These are phyloP conservation scores for Penicillium sp. DNA, from an alignment of 2,329 filamentous ascomycete species.

Conservation along the genomic window DNA sequence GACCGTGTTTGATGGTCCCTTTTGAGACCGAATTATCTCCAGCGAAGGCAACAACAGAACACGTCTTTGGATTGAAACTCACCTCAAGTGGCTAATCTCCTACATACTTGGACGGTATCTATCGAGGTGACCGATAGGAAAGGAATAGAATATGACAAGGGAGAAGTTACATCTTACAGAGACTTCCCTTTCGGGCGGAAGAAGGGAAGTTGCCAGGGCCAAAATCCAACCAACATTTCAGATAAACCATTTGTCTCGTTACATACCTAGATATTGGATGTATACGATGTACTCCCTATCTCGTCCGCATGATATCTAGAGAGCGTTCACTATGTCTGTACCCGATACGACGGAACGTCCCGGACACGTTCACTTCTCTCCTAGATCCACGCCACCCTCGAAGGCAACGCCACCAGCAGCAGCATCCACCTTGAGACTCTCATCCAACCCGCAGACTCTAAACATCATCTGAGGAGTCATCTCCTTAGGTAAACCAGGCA, in stretches of 20 bases:
- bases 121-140: neutral
- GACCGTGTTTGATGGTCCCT: neutral
- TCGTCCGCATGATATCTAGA: neutral
- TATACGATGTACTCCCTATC: no score
- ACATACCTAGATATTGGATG: no score
- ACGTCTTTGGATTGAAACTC: neutral
- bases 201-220: neutral
- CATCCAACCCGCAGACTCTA: conserved; percentile 43
- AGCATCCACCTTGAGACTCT: conserved; percentile 41
- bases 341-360: neutral
- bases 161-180: conserved; percentile 19
- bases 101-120: neutral
- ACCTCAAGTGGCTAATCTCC: neutral
- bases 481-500: conserved; percentile 30
- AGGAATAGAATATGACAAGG: conserved; percentile 3
- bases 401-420: conserved; percentile 39
- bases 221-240: neutral
- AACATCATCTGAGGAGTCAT: conserved; percentile 42
- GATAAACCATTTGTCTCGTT: neutral
- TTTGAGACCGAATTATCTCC: neutral
- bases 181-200: neutral
- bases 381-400: conserved; percentile 31
- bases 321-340: neutral
- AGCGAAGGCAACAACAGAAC: no score
- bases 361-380: conserved; percentile 15